Base-by-base conservation (phyloP, 2,329 filamentous ascomycete genomes). In the Fusarium succisae region DNA sequence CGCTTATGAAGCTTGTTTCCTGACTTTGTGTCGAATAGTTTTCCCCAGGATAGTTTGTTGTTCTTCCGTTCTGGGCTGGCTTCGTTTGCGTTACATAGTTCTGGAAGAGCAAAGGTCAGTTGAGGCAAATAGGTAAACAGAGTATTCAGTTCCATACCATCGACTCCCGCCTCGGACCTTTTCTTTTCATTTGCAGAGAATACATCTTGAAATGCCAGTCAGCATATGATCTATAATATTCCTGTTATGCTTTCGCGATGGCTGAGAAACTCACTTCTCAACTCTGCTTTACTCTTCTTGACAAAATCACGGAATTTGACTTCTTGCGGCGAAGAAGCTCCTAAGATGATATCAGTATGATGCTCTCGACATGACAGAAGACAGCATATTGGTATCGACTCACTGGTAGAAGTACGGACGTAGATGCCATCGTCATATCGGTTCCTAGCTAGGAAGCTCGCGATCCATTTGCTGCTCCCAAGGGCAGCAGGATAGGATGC, bases 1-100 rank as follows among this genome's bases (percentile, higher is more conserved):
- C 70, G 70, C 30, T 71, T 74, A 17, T 71, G 70, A 3, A 74
- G 63, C 18, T 74, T 74, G 10, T 68, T 69, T 2, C 72, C 72
- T 13, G 70, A 59, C 30, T 65, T 69, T 6, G 59, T 71, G 20
- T 74, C 66, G 17, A 74, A 74, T 8, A 74, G 12, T 14, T 15
- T 28, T 22, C 43, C 18, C 72, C 59, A 71, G 6, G 51, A 15
- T 18, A 57, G 61, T 30, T 61, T 71, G 9, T 14, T 54, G 12
- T 37, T 38, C 12, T 51, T 66, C 15, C 28, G 43, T 17, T 44
- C 26, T 2, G 18, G n/a, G 10, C 18, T 50, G 3, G 47, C 35
- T 11, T 24, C 44, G 11, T 47, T 47, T 5, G 45, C 45, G 15
- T 55, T 37, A 5, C 15, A 7, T 5, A 22, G 15, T 20, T 66